Base-by-base conservation (phyloP, 495 filamentous ascomycete species). In the Evernia prunastri region DNA sequence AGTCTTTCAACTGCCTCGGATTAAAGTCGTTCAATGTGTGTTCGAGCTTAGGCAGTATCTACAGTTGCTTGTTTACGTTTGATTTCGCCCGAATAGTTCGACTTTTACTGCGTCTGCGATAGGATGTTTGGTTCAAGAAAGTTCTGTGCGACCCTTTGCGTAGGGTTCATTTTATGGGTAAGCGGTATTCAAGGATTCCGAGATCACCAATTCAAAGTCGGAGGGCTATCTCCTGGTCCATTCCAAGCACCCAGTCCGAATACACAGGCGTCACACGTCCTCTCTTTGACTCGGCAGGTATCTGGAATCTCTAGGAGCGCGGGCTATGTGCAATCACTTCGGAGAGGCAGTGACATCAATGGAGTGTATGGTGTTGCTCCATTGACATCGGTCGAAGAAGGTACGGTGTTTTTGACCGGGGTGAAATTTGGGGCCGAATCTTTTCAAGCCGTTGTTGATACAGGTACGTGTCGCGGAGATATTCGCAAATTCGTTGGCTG, bases 381-480 rank as follows among this genome's bases (percentile, higher is more conserved):
- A 25, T 49, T 68, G 47, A 59, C 57, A 25, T 59, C 61, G 31
- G 53, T 59, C 4, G 61, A 63, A 36, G 42, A 49, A n/a, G 61
- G 66, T 54, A 58, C 61, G 15, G 62, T 61, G 37, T 68, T 64
- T 25, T 58, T 61, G 18, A 67, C 69, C 23, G 73, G 75, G 23
- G 68, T 81, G 20, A 42, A 61, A 2, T 69, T 85, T 27, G 80
- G 77, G 5, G 70, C 66, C 47, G 64, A 79, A 63, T 77, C 70
- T 1, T 82, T 86, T 66, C 64, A 76, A 9, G 69, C 82, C 18
- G 77, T 82, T 33, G 73, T 89, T 56, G 86, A 87, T 68, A 87
- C 84, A 20, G 85, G 45, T 49, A 25, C 23, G 86, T 8, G 10
- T 9, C 9, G 45, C 23, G 45, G 23, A 12, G 23, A 49, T 1